Base-by-base conservation (phyloP, 1,139 yeast genomes). In the Taiozyma onychis region DNA sequence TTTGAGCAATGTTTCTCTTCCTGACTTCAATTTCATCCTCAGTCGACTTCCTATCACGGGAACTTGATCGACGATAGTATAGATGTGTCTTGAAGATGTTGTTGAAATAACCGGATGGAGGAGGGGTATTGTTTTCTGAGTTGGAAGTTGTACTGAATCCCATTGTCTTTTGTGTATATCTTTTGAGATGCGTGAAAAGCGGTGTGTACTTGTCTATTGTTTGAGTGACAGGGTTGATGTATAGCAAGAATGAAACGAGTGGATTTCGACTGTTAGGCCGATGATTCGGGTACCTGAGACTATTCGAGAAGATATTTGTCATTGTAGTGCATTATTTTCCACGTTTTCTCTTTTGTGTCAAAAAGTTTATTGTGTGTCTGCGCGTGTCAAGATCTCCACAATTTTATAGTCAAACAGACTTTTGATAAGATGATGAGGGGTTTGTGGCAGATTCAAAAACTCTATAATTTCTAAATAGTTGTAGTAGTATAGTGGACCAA, bases 21-120 rank as follows among this genome's bases (percentile, higher is more conserved):
- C 14, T 6, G 18, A 4, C 35, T 32, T 32, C 35, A 14, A 43
- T 43, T 7, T 44, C 51, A 16, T 42, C 43, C 13, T 45, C 34
- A 27, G 28, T 43, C 4, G 35, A 14, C 9, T 32, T 32, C 35
- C 35, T 32, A n/a, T n/a, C 16, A n/a, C 35, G 14, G 9, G 16
- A 13, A 32, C 35, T 32, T 14, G 35, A 32, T 5, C 49, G 34
- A 21, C 27, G 44, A 28, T 45, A 44, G 37, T 49, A 52, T 8
- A 50, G 11, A 30, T 48, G 53, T 11, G 44, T 45, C 28, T 41
- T 48, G 44, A 52, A 50, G 16, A 52, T 41, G 35, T 10, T 48
- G 28, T 52, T 52, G 49, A 52, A 50, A 41, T 50, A 48, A 18
- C 39, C 11, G 32, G 47, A 10, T 22, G 47, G 21, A 13, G 43